Conservation (phyloP, 768 basidiomycete genomes). For the Trametes villosa region DNA sequence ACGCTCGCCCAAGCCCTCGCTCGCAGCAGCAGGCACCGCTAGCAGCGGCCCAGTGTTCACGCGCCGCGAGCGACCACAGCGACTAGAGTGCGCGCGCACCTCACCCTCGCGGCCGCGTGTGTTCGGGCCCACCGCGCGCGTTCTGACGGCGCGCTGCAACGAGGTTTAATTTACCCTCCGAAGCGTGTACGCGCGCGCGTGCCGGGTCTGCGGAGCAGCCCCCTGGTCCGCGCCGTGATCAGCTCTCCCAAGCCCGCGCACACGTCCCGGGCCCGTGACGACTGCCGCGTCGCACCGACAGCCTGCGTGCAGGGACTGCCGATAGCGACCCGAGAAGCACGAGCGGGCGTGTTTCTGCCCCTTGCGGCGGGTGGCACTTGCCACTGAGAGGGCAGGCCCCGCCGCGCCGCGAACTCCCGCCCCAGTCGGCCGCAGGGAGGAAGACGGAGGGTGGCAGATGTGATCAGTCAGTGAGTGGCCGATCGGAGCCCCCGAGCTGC, state of each 20-base stretch:
- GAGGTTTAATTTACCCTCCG: slow-evolving; percentile 23
- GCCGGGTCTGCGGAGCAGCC: slow-evolving; percentile 11
- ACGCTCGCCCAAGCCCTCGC: not conserved
- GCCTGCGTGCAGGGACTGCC: not conserved
- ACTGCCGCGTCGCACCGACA: not conserved
- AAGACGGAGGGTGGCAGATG: slow-evolving; percentile 13
- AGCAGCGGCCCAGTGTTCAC: not conserved
- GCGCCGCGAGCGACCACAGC: not conserved
- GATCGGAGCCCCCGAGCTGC: slow-evolving; percentile 3
- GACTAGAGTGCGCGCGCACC: not conserved
- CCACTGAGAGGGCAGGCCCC: not conserved
- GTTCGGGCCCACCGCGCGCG: slow-evolving; percentile 2
- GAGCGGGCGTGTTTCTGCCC: not conserved
- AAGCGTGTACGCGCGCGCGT: slow-evolving; percentile 12
- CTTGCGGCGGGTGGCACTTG: not conserved
- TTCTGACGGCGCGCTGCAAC: slow-evolving; percentile 22
- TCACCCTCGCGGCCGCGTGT: slow-evolving; percentile 10
- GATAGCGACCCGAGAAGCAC: slow-evolving; percentile 2
- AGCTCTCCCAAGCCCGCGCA: not conserved
- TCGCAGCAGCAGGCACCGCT: not conserved
- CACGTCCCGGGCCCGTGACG: not conserved
- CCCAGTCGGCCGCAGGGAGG: not conserved
- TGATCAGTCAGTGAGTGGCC: slow-evolving; percentile 15
- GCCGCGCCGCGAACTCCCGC: not conserved
- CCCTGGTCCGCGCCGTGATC: too few relatives aligned